Base-by-base conservation (phyloP, 2,329 filamentous ascomycete genomes). In the Paecilomyces sp. region DNA sequence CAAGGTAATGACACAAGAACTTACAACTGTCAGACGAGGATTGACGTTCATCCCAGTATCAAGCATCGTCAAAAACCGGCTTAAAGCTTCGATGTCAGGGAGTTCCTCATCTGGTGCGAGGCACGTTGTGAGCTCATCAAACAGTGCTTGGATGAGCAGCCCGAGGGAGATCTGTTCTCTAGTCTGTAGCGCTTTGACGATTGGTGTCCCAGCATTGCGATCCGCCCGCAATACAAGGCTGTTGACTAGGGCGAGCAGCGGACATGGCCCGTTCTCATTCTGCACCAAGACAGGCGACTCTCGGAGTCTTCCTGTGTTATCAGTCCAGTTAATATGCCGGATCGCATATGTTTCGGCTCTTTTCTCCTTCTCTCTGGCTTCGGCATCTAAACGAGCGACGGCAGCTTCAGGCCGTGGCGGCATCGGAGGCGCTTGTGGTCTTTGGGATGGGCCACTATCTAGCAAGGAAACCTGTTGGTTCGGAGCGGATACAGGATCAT, bases 21-120 rank as follows among this genome's bases (percentile, higher is more conserved):
- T 61, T 68, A 73, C 82, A 1, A 90, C 83, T 7, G 95, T 82
- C 64, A 96, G 94, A 22, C 89, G 86, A 2, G 94, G 94, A 65
- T 99, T 99, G 60, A 97, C 93, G 68, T 97, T 99, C 90, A 99
- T 96, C 41, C 94, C 94, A 0, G 92, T 97, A 67, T 97, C 91
- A 2, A 99, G 79, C 53, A 91, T 90, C 59, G 94, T 85, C 1
- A 99, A 79, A 69, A 99, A 99, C 6, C 83, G 82, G 72, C 96
- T 96, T 1, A 99, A 80, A 61, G 96, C 92, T 36, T 88, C 84
- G 9, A 97, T 88, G 71, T 97, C 94, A 0, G 93, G 93, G 25
- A 97, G 76, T 15, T 85, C 80, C 34, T 87, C 84, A 55, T 85
- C 84, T 0, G 85, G 87, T 57, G 89, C 81, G 57, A 89, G 78